Evolutionary conservation across 257 asterid genomes (phyloP).

Genomic region (Capsicum pubescens): DNA sequence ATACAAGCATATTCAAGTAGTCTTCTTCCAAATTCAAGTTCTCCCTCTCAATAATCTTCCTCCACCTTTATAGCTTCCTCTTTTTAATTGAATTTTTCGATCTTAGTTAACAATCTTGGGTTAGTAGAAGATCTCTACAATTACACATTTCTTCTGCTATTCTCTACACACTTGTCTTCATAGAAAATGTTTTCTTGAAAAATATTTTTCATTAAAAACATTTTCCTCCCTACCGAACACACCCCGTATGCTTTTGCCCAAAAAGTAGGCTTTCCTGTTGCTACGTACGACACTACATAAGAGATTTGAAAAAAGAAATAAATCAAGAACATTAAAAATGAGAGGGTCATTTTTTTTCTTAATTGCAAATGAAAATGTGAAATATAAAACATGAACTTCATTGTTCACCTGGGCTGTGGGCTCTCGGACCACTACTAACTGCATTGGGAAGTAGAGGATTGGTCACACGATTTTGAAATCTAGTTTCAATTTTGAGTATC

Average conservation of each 20-base stretch:
- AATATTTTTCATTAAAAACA: no score
- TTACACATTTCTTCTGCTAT: no score
- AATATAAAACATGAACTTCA: background rate
- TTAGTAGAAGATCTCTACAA: no score
- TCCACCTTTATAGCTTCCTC: no score
- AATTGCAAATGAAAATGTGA: background rate
- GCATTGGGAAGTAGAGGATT: constrained; percentile 55
- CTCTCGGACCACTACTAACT: constrained; percentile 56
- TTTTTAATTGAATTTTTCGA: no score
- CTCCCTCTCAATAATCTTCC: no score
- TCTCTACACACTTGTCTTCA: no score
- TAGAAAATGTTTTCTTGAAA: no score
- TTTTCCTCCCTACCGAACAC: no score
- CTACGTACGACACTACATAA: background rate
- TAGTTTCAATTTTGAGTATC: constrained; percentile 76
- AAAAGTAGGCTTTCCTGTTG: background rate
- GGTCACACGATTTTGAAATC: constrained; percentile 63
- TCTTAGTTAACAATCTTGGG: no score
- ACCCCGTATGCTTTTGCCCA: background rate
- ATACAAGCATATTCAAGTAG: no score
- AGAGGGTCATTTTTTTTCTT: background rate
- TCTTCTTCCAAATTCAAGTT: no score
- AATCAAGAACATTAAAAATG: background rate
- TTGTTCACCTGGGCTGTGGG: constrained; percentile 66
- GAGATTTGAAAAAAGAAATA: background rate